Conservation (phyloP, 2,329 filamentous ascomycete genomes). For the Periconia digitata region DNA sequence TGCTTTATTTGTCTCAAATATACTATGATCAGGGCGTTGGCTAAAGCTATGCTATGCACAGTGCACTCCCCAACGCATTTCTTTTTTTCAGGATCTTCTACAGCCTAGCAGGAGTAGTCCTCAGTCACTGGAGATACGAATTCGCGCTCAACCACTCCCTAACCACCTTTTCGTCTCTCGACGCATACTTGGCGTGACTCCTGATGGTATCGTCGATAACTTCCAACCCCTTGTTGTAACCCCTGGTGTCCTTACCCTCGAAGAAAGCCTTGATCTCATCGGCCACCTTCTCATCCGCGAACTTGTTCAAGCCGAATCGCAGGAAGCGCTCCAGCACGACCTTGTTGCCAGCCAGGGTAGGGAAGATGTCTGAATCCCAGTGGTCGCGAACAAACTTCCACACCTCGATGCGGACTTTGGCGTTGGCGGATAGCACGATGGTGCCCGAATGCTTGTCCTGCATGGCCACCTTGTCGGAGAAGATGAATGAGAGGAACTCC, state of each 20-base stretch:
- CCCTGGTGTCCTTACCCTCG: constrained; percentile 78
- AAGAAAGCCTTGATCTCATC: constrained; percentile 82
- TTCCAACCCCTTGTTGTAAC: constrained; percentile 82
- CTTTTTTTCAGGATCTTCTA: too few relatives aligned
- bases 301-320: constrained; percentile 74
- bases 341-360: constrained; percentile 76
- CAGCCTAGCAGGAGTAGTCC: too few relatives aligned
- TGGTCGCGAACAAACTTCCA: constrained; percentile 87
- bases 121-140: constrained; percentile 50
- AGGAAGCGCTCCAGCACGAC: constrained; percentile 90
- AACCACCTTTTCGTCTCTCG: constrained; percentile 71
- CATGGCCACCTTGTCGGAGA: constrained; percentile 79
- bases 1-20: too few relatives aligned
- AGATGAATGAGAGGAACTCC: constrained; percentile 70
- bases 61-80: too few relatives aligned
- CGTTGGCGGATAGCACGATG: constrained; percentile 71
- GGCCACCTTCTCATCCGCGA: constrained; percentile 68
- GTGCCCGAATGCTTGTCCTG: constrained; percentile 87
- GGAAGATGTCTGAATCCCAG: constrained; percentile 69
- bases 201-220: constrained; percentile 85
- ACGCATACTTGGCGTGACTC: constrained; percentile 78
- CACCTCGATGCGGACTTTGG: constrained; percentile 69
- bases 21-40: too few relatives aligned
- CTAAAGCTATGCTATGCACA: too few relatives aligned
- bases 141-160: constrained; percentile 75